Evolutionary conservation across 805 yeast genomes (phyloP), one percentile per base, ranked within the genome.

Genomic region (Wickerhamomyces tratensis): DNA sequence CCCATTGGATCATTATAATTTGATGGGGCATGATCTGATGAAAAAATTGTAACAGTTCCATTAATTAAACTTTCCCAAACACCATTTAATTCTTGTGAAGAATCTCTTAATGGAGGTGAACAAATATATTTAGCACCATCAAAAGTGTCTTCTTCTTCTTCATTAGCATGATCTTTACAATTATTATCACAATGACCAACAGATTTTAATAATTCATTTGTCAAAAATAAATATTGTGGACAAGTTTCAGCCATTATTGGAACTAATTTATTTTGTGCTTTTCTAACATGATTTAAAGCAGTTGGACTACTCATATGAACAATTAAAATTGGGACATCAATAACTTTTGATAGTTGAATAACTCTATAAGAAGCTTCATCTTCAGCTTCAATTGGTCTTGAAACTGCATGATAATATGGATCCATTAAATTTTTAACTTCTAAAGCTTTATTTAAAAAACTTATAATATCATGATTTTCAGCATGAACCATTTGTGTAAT

Each of bases 401-500:
- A 65, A 14, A 68, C 58, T 5, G 74, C 63, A 49, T 71, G 77
- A 47, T 64, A 71, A 43, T 49, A 68, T 4, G 77, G 76, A 25
- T 64, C 69, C 1, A 63, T 58, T 46, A 64, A 47, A 4, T 60
- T 57, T 41, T 64, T 60, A 44, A 58, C 56, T 43, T 65, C 65
- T 12, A 71, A 53, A 39, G 66, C 65, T 36, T 65, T 64, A 42
- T 62, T 64, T 45, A 68, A 56, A 47, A 64, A 68, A 29, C 58
- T 57, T 36, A 71, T 69, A 38, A 71, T 62, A 43, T 71, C 76
- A 40, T 69, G 62, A 50, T 71, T 71, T 48, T 71, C 77, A n/a
- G 77, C 76, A 48, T 71, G 77, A 25, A 71, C 63, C 73, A 71
- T 68, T 2, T 71, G 67, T 7, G 76, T 71, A 49, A 71, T 62